Conservation (phyloP, 768 basidiomycete species). For the Austroboletus festivus region DNA sequence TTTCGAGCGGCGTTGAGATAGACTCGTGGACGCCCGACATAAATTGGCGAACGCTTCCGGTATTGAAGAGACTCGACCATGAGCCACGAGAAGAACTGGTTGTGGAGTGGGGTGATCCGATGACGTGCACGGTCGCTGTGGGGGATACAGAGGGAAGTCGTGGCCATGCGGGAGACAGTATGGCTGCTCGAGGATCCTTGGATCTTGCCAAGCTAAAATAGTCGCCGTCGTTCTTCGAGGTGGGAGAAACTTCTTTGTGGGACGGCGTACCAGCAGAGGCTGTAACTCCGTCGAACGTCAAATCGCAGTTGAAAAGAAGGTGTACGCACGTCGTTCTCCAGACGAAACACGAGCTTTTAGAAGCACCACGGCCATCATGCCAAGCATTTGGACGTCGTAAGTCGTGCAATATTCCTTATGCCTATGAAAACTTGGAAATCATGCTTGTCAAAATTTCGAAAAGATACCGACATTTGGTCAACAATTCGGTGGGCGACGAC, state of each 20-base stretch:
- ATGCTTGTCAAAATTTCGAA: not conserved
- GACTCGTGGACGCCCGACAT: slow-evolving; percentile 59
- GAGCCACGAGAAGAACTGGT: slow-evolving; percentile 71
- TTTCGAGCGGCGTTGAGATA: slow-evolving; percentile 37
- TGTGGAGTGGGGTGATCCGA: slow-evolving; percentile 41
- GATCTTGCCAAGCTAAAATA: slow-evolving; percentile 51
- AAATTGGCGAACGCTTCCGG: slow-evolving; percentile 64
- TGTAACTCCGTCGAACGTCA: not conserved
- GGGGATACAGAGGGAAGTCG: slow-evolving; percentile 44
- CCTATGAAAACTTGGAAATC: slow-evolving; percentile 27
- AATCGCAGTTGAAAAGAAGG: not conserved
- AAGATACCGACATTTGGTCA: slow-evolving; percentile 44
- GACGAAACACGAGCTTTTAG: slow-evolving; percentile 41
- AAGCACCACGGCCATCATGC: slow-evolving; percentile 69
- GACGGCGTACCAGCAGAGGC: slow-evolving; percentile 13
- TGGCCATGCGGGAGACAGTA: slow-evolving; percentile 53
- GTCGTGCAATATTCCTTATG: slow-evolving; percentile 40
- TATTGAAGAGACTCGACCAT: slow-evolving; percentile 77
- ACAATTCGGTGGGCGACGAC: slow-evolving; percentile 38
- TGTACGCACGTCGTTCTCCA: slow-evolving; percentile 14
- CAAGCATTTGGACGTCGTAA: slow-evolving; percentile 79
- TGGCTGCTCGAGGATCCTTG: slow-evolving; percentile 37
- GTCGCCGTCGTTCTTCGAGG: slow-evolving; percentile 40
- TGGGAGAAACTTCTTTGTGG: slow-evolving; percentile 16
- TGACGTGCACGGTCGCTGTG: slow-evolving; percentile 36